Conservation (phyloP, 2,329 filamentous ascomycete species). For the Ceratocystiopsis brevicomis region DNA sequence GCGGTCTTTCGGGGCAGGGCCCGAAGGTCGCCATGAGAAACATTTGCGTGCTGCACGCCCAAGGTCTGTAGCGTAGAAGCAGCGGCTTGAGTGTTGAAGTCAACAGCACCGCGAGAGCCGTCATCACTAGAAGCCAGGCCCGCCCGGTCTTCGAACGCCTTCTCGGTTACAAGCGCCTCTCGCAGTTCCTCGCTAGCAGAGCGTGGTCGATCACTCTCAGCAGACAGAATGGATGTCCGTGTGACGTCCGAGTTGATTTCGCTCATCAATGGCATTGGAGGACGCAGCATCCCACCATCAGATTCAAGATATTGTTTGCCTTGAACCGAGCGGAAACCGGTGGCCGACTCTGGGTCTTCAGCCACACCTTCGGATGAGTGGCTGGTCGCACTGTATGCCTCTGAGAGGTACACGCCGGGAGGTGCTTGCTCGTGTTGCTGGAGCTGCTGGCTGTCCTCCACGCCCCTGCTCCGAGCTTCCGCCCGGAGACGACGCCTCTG, state of each 20-base stretch:
- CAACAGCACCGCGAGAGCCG: no score
- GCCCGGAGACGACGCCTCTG: conserved; percentile 33
- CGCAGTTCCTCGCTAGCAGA: conserved; percentile 43
- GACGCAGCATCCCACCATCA: conserved; percentile 24
- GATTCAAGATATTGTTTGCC: conserved; percentile 34
- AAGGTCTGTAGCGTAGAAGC: conserved; percentile 33
- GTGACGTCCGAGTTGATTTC: conserved; percentile 79
- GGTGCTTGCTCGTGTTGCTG: conserved; percentile 30
- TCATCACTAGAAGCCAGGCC: no score
- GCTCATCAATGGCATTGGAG: conserved; percentile 77
- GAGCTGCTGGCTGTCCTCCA: conserved; percentile 7
- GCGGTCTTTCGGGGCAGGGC: conserved; percentile 29
- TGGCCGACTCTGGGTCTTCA: background rate
- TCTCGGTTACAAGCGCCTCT: background rate
- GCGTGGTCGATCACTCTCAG: conserved; percentile 53
- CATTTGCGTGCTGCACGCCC: conserved; percentile 47
- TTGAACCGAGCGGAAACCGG: conserved; percentile 20
- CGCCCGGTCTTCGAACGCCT: no score
- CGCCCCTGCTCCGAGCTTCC: conserved; percentile 29
- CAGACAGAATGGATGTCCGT: conserved; percentile 68
- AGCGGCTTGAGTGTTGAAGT: conserved; percentile 12
- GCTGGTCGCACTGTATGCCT: conserved; percentile 3
- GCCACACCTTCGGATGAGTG: conserved; percentile 2
- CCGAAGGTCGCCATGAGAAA: conserved; percentile 39
- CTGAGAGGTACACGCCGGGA: conserved; percentile 4